phyloP scores from a whole-genome alignment of 2,329 filamentous ascomycete species.

The Periglandula ipomoeae region DNA sequence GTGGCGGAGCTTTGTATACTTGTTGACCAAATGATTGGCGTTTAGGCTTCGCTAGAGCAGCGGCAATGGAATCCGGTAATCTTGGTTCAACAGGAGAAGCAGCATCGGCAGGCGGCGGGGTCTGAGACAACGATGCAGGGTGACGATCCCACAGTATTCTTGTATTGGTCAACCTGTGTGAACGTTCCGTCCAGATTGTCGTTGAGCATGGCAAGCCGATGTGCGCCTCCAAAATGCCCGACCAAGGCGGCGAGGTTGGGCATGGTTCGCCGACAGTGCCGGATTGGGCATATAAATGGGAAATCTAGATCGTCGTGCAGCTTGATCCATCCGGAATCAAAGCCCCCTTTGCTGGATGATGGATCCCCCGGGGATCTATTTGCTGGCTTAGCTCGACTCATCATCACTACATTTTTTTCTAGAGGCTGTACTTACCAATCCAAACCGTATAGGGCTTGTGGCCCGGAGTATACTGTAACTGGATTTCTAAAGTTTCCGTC shows the following conservation, averaged over 20 bases:
- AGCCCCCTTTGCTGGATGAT: slow-evolving; percentile 15
- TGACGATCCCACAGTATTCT: slow-evolving; percentile 12
- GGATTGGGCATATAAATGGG: slow-evolving; percentile 28
- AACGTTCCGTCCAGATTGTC: slow-evolving; percentile 34
- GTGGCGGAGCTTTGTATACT: no score
- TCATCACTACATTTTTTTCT: neutral
- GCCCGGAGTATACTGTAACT: no score
- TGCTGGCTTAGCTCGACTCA: neutral
- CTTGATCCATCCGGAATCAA: slow-evolving; percentile 23
- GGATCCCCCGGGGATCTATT: neutral
- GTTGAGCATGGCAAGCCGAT: slow-evolving; percentile 22
- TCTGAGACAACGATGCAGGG: slow-evolving; percentile 21
- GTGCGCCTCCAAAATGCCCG: slow-evolving; percentile 18
- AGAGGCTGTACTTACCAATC: neutral
- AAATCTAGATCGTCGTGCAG: slow-evolving; percentile 13
- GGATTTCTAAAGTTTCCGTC: no score
- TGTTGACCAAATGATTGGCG: no score
- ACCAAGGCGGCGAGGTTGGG: slow-evolving; percentile 13
- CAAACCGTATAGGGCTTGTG: slow-evolving; percentile 3
- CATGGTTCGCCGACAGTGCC: slow-evolving; percentile 25
- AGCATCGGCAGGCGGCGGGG: slow-evolving; percentile 13
- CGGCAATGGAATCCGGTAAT: neutral
- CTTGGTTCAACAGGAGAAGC: slow-evolving; percentile 8
- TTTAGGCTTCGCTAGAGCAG: neutral
- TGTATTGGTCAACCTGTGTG: slow-evolving; percentile 19